Base-by-base conservation (phyloP, 129 eudicot genomes). In the Tagetes erecta region DNA sequence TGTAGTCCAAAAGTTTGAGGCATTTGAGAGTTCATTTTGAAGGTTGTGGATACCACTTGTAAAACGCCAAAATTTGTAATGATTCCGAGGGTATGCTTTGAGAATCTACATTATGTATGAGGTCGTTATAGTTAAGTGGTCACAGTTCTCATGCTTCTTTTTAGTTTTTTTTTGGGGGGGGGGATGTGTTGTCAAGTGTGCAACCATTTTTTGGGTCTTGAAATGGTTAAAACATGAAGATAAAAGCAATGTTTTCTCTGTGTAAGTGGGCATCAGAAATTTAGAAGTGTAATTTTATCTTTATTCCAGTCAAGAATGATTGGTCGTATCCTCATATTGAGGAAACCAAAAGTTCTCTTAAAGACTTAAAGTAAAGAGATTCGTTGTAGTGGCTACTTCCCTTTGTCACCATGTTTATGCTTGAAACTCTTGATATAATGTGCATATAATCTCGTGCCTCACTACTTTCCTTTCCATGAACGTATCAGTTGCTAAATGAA, bases 61-160 rank as follows among this genome's bases (percentile, higher is more conserved):
- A 3, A 1, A 72, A 44, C 34, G 42, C 66, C 66, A 55, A 39
- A 57, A 7, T 9, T 56, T 56, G 12, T 71, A 6, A 40, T 33
- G 13, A 56, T 56, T 56, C 30, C 1, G 55, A 71, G 76, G 66
- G 38, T 55, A 4, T 30, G 56, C 51, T 34, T 73, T 73, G n/a
- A 44, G 45, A 70, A 70, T 49, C 39, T 70, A 36, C 44, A 37
- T 34, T 33, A n/a, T 50, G 33, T 50, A 49, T 50, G 37, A 36
- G 63, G 27, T 47, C 1, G n/a, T 51, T 27, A 14, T n/a, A 8
- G 30, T 49, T 12, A 70, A 51, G 8, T 51, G 1, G 34, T 34
- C 34, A 36, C n/a, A 35, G 14, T 70, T 51, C 47, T n/a, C 36
- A 7, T 51, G 57, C n/a, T 27, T n/a, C 1, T 13, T 1, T 12